phyloP scores from a whole-genome alignment of 148 eudicot genomes.

The Vaccinium vitisidaea region DNA sequence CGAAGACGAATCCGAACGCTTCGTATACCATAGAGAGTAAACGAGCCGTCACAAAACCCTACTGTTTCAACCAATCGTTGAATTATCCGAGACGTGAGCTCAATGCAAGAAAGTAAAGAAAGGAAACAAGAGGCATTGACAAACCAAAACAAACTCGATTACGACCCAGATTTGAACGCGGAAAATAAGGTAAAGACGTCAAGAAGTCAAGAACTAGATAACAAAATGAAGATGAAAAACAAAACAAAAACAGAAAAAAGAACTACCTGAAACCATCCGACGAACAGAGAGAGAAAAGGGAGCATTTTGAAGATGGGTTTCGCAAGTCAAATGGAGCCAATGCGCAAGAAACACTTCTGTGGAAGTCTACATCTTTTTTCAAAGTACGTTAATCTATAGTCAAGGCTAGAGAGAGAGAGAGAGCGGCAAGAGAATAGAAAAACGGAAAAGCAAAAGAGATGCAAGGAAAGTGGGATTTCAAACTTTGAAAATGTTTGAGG shows the following conservation, averaged over 20 bases:
- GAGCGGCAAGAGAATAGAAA: neutral
- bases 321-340: neutral
- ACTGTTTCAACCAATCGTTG: neutral
- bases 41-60: neutral
- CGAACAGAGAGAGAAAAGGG: neutral
- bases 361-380: neutral
- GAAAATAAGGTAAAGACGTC: neutral
- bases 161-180: neutral
- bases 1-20: neutral
- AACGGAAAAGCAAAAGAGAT: neutral
- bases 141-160: neutral
- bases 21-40: neutral
- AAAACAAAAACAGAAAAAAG: no score
- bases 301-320: neutral
- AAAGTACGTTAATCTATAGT: neutral
- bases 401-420: neutral
- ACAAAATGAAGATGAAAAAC: no score
- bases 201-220: neutral
- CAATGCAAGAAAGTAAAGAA: neutral
- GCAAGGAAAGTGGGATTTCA: neutral
- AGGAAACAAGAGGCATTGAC: neutral
- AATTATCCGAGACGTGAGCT: neutral
- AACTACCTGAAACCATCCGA: no score
- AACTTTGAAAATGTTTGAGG: neutral
- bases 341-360: neutral